Conservation (phyloP, 2,329 filamentous ascomycete species). For the Aaosphaeria pasadenensis region DNA sequence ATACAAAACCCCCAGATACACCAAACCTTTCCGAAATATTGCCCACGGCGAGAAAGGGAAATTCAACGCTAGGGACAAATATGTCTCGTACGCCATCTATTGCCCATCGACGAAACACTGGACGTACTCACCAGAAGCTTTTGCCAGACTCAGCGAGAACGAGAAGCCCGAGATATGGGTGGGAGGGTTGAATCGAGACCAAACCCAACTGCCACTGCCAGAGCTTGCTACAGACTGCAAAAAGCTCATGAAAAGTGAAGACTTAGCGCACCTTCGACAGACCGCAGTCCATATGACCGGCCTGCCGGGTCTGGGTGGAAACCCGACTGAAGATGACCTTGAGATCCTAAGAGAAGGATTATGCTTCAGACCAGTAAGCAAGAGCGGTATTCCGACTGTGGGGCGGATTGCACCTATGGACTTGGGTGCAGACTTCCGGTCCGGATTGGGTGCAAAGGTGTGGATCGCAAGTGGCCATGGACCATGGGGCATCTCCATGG, state of each 20-base stretch:
- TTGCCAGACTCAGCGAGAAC: background rate
- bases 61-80: background rate
- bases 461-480: background rate
- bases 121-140: background rate
- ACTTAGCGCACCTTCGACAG: background rate
- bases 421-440: background rate
- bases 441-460: background rate
- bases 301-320: background rate
- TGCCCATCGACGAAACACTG: background rate
- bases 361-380: background rate
- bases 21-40: background rate
- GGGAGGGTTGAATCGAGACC: background rate
- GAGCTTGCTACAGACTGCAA: background rate
- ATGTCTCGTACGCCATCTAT: background rate
- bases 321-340: background rate
- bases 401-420: background rate
- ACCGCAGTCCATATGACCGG: background rate
- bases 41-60: background rate
- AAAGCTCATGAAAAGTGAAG: background rate
- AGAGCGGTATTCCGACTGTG: background rate
- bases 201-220: background rate
- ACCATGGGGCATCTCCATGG: background rate
- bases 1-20: background rate
- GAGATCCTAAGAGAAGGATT: background rate
- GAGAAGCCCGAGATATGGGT: background rate